phyloP scores from a whole-genome alignment of 768 basidiomycete species.

The Tylopilus felleus region DNA sequence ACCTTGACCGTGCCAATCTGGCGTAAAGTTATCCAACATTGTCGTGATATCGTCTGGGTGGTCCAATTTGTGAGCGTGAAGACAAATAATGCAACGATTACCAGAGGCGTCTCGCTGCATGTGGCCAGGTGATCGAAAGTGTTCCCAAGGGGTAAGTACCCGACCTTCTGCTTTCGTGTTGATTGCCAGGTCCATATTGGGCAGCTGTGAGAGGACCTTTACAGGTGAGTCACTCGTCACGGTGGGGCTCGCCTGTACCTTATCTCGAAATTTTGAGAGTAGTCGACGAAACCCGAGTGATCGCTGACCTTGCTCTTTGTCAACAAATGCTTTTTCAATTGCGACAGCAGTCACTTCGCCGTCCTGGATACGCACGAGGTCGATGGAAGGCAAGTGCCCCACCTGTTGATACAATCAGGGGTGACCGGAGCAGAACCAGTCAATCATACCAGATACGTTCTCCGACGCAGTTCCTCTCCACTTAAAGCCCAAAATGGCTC shows the following conservation, averaged over 20 bases:
- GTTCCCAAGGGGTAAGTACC: conserved; percentile 91
- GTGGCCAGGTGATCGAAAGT: too few relatives aligned
- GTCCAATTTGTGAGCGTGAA: not conserved
- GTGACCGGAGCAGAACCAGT: not conserved
- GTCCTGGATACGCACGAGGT: conserved; percentile 73
- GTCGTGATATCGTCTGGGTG: not conserved
- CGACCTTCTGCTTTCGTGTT: conserved; percentile 94
- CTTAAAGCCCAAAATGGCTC: conserved; percentile 79
- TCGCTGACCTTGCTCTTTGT: conserved; percentile 70
- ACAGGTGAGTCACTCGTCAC: not conserved
- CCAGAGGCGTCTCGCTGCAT: conserved; percentile 34
- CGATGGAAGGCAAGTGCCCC: conserved; percentile 77
- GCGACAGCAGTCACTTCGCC: conserved; percentile 61
- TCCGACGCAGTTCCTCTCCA: conserved; percentile 66
- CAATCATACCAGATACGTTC: conserved; percentile 50
- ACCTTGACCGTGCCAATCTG: conserved; percentile 83
- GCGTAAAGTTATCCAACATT: conserved; percentile 59
- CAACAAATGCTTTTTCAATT: conserved; percentile 51
- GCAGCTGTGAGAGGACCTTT: conserved; percentile 48
- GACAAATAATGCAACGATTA: conserved; percentile 4
- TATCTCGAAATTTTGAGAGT: conserved; percentile 66
- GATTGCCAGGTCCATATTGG: conserved; percentile 93
- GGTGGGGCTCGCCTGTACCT: conserved; percentile 41
- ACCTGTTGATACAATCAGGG: conserved; percentile 42
- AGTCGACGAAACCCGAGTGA: conserved; percentile 75